Evolutionary conservation across 2,329 filamentous ascomycete species (phyloP).

Genomic region (Fusarium zealandicum): DNA sequence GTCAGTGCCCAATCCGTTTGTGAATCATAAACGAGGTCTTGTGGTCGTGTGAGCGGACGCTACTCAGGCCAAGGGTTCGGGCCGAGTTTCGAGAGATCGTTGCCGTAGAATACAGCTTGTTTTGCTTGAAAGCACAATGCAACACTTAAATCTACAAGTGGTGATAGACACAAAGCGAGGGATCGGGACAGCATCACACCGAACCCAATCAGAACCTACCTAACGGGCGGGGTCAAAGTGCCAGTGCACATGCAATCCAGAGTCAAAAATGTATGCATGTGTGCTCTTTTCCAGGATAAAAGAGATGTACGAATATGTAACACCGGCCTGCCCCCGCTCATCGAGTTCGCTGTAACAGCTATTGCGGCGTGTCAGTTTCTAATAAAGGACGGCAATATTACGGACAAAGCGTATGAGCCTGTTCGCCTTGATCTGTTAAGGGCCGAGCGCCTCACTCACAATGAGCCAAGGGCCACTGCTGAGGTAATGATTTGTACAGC

Average conservation of each 20-base stretch:
- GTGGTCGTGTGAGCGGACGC: not conserved
- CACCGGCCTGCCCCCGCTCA: not conserved
- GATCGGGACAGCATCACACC: constrained; percentile 2
- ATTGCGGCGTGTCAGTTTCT: not conserved
- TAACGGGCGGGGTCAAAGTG: constrained; percentile 16
- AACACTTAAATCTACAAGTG: too few relatives aligned
- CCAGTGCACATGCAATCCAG: not conserved
- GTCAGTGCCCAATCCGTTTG: not conserved
- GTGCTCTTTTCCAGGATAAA: not conserved
- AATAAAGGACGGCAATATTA: not conserved
- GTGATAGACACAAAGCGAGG: not conserved
- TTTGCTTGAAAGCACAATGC: too few relatives aligned
- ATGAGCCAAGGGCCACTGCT: constrained; percentile 18
- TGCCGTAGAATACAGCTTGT: not conserved
- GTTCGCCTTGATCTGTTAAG: not conserved
- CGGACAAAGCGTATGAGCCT: constrained; percentile 5
- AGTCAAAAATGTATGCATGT: too few relatives aligned
- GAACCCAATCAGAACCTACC: constrained; percentile 17
- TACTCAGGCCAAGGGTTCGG: not conserved
- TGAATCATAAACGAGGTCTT: too few relatives aligned
- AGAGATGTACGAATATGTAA: not conserved
- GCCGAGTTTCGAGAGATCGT: not conserved
- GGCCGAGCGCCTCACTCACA: constrained; percentile 17
- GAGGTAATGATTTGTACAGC: constrained; percentile 34
- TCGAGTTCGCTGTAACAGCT: not conserved